Conservation (phyloP, 129 eudicot genomes). For the Oenanthe sinensis region DNA sequence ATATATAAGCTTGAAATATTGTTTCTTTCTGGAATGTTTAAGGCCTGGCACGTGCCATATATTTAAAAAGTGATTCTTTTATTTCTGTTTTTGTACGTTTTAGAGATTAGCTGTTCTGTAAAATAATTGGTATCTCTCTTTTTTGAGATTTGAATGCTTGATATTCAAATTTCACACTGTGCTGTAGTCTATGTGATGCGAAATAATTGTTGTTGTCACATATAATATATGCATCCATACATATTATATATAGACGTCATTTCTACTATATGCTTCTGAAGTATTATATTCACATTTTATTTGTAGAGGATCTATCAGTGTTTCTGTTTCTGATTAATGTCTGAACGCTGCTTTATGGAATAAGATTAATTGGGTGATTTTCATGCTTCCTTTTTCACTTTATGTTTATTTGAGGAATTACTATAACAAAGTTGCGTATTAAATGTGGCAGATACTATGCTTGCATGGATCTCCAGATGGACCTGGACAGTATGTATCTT, state of each 20-base stretch:
- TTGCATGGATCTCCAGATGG: conserved; percentile 99
- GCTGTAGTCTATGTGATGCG: neutral
- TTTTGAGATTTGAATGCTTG: neutral
- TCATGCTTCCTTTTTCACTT: neutral
- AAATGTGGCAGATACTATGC: conserved; percentile 70
- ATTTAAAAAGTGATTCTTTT: neutral
- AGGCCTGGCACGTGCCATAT: neutral
- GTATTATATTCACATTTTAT: neutral
- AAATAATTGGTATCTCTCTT: neutral
- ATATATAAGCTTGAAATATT: neutral
- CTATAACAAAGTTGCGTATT: conserved; percentile 9
- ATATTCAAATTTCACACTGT: neutral
- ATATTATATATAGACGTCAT: neutral
- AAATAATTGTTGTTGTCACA: neutral
- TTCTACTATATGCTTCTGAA: neutral
- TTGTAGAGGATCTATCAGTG: neutral
- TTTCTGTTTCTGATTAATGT: neutral
- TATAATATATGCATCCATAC: neutral
- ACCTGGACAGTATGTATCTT: conserved; percentile 75
- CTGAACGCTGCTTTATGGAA: neutral
- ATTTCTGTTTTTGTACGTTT: neutral
- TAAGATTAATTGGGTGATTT: neutral
- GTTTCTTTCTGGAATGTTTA: neutral
- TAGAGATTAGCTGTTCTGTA: neutral
- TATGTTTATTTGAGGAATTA: neutral